These are phyloP conservation scores for Colletotrichum echinochloae DNA, from an alignment of 2,329 filamentous ascomycete genomes.

Conservation along the genomic window DNA sequence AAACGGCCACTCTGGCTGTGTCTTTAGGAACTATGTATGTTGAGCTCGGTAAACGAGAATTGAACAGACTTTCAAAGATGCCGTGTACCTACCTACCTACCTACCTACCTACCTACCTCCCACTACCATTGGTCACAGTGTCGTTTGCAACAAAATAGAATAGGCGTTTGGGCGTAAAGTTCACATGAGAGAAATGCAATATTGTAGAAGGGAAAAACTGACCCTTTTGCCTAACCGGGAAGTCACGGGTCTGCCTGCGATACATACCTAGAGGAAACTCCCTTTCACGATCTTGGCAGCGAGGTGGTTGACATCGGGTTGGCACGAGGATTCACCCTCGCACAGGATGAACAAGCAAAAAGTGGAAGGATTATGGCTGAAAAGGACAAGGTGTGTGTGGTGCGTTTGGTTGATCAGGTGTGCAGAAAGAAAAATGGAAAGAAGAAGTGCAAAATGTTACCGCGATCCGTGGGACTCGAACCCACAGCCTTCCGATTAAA, in stretches of 20 bases:
- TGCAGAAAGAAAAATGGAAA: background rate
- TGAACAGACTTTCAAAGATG: background rate
- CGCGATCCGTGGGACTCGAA: constrained; percentile 40
- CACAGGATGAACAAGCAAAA: background rate
- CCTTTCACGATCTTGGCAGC: too few relatives aligned
- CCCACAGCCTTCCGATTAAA: constrained; percentile 42
- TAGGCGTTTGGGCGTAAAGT: background rate
- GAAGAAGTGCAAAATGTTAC: background rate
- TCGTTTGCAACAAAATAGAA: background rate
- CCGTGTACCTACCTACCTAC: too few relatives aligned
- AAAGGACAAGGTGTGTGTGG: background rate
- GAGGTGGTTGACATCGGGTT: background rate
- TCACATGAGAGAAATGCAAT: background rate
- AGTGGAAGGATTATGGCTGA: too few relatives aligned
- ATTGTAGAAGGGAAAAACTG: background rate
- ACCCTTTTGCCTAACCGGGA: background rate
- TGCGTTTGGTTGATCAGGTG: background rate
- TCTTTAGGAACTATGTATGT: constrained; percentile 11
- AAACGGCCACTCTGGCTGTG: constrained; percentile 10
- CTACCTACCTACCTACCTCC: too few relatives aligned
- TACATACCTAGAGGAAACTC: background rate
- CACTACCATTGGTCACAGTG: background rate
- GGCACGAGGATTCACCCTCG: background rate
- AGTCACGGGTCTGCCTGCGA: background rate
- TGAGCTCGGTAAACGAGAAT: constrained; percentile 25